These are phyloP conservation scores for Claviceps africana DNA, from an alignment of 2,329 filamentous ascomycete genomes.

Conservation along the genomic window DNA sequence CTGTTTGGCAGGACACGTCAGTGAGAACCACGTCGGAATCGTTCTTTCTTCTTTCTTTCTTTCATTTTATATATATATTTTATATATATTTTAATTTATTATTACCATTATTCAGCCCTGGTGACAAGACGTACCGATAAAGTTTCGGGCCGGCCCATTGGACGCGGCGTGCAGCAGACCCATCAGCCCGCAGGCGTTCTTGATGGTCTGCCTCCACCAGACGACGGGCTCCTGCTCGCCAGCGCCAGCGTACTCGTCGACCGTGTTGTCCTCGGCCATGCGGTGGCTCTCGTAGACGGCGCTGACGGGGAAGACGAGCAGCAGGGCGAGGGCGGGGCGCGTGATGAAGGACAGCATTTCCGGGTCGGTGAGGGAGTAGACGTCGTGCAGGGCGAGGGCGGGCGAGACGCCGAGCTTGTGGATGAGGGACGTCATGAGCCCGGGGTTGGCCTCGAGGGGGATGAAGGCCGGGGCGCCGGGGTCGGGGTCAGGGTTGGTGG, in stretches of 20 bases:
- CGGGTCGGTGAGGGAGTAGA: conserved; percentile 79
- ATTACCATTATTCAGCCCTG: too few relatives aligned
- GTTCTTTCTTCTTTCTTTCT: not conserved
- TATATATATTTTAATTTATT: too few relatives aligned
- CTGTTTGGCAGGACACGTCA: too few relatives aligned
- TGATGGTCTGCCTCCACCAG: conserved; percentile 93
- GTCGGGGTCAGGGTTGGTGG: conserved; percentile 26
- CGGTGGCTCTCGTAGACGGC: conserved; percentile 66
- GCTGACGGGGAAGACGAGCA: conserved; percentile 83
- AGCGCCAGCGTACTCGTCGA: conserved; percentile 49
- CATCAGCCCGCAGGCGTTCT: conserved; percentile 86
- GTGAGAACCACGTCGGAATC: not conserved
- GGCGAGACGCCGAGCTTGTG: conserved; percentile 71
- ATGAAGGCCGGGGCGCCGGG: conserved; percentile 35
- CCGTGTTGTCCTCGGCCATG: conserved; percentile 53
- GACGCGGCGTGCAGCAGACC: conserved; percentile 68
- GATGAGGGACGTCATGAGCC: conserved; percentile 73
- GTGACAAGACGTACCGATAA: conserved; percentile 39
- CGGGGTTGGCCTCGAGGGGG: conserved; percentile 62
- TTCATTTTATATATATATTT: too few relatives aligned
- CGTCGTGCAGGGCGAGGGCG: conserved; percentile 72
- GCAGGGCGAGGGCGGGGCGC: conserved; percentile 72
- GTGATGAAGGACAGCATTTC: conserved; percentile 77
- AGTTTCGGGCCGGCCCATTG: conserved; percentile 57
- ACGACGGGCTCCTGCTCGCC: conserved; percentile 62